Base-by-base conservation (phyloP, 306 rosid genomes). In the Casuarina cunninghamiana region DNA sequence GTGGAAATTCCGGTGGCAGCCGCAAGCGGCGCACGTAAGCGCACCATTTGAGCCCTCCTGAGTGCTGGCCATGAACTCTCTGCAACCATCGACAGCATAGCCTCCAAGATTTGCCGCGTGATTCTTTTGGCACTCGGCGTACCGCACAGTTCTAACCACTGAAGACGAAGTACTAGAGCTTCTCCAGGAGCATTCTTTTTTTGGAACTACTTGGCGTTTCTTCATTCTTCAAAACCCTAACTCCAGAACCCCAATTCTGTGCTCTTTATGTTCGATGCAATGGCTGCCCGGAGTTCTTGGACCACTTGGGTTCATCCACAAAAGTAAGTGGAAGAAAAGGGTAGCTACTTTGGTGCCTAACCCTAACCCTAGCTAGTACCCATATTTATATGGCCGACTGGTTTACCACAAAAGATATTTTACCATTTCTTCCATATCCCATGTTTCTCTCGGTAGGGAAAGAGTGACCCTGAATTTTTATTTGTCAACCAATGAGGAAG, bases 61-160 rank as follows among this genome's bases (percentile, higher is more conserved):
- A 0, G 85, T 82, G 11, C 85, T 84, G 0, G 98, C 93, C 93
- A 94, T 83, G 86, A 94, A 94, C 32, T 94, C 97, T 39, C 89
- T 83, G 86, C 98, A 94, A 0, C 98, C 98, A 75, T 94, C 98
- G 75, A 92, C 85, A 2, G 98, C 97, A 70, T 94, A 90, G 0
- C 98, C 98, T 58, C 98, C 98, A 2, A 88, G 87, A 21, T 85
- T 84, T 0, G 98, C 98, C 1, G 97, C 98, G 49, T 94, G 97
- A 77, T 94, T 94, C 93, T 92, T 94, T 69, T 86, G 97, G 78
- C 98, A 94, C 84, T 90, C 98, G 0, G 90, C 86, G 32, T 94
- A 94, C 75, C 97, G 51, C 44, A 92, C 82, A n/a, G 79, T 90
- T 71, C 95, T 84, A 10, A 78, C 82, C 73, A 76, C 75, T 3